Percentiles rank a stretch among this genome's conserved stretches.
Conservation (phyloP, 208 protist species). For the Acanthamoeba quina region DNA sequence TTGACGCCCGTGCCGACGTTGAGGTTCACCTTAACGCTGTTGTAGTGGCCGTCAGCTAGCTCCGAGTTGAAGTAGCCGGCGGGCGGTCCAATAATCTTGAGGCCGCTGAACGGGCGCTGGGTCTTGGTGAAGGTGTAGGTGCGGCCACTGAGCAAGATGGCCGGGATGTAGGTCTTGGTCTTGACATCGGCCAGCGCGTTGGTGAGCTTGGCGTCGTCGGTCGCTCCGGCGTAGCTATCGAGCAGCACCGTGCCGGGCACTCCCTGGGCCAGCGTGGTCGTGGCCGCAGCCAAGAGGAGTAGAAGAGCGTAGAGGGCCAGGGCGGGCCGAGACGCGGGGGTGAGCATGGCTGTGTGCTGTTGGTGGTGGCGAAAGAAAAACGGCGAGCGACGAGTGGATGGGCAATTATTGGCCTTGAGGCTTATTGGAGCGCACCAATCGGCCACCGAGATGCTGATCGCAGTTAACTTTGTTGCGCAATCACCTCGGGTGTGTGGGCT, state of each 20-base stretch:
- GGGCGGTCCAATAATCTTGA: neutral
- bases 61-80: neutral
- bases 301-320: neutral
- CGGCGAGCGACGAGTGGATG: too few relatives aligned
- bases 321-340: too few relatives aligned
- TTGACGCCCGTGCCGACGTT: neutral
- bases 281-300: neutral
- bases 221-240: neutral
- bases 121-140: constrained; percentile 27
- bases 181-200: neutral
- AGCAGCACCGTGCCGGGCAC: neutral
- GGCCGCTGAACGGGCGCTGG: neutral
- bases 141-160: neutral
- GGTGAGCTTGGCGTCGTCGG: neutral
- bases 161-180: constrained; percentile 14
- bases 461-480: too few relatives aligned
- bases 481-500: too few relatives aligned
- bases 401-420: too few relatives aligned
- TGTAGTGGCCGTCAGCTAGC: neutral
- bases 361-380: too few relatives aligned
- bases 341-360: too few relatives aligned
- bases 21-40: neutral
- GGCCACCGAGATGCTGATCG: too few relatives aligned
- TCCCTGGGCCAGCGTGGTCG: neutral
- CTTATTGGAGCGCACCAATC: too few relatives aligned